phyloP scores from a whole-genome alignment of 345 rosid genomes.

The Mallotus nudiflorus region DNA sequence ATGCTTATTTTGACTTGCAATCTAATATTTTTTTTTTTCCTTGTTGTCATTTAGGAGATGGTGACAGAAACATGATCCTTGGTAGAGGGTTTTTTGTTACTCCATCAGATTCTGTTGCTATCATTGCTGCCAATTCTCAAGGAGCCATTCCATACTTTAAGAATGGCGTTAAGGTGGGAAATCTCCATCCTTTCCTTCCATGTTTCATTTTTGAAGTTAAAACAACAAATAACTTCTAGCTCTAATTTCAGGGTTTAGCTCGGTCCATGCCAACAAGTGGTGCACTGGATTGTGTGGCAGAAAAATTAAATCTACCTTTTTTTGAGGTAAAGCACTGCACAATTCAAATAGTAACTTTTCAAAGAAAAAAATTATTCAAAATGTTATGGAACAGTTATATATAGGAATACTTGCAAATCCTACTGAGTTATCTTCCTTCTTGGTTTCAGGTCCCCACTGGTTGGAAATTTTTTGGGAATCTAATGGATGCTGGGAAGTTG shows the following conservation, averaged over 20 bases:
- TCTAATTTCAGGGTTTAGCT: constrained; percentile 71
- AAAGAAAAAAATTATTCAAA: background rate
- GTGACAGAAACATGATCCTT: constrained; percentile 94
- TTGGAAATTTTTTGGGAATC: constrained; percentile 96
- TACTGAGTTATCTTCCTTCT: constrained; percentile 25
- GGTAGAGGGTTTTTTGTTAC: constrained; percentile 85
- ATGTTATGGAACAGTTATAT: constrained; percentile 8
- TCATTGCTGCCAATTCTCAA: constrained; percentile 89
- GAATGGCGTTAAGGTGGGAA: constrained; percentile 69
- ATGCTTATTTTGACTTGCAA: background rate
- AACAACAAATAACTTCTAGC: constrained; percentile 11
- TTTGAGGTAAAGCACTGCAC: constrained; percentile 63
- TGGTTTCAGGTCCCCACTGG: constrained; percentile 85
- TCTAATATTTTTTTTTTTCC: constrained; percentile 4
- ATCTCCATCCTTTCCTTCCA: constrained; percentile 9
- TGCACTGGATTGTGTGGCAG: constrained; percentile 93
- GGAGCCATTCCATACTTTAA: constrained; percentile 81
- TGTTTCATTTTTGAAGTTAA: background rate
- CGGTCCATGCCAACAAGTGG: constrained; percentile 98
- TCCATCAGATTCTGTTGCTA: constrained; percentile 93
- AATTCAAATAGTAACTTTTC: constrained; percentile 4
- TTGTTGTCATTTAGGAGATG: constrained; percentile 63
- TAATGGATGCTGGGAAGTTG: constrained; percentile 94
- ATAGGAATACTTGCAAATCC: constrained; percentile 2
- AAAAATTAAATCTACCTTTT: constrained; percentile 74